Percentiles rank a stretch among this genome's conserved stretches.
These are phyloP conservation scores for Myxozyma vanderwaltii DNA, from an alignment of 805 yeast species.

Conservation along the genomic window DNA sequence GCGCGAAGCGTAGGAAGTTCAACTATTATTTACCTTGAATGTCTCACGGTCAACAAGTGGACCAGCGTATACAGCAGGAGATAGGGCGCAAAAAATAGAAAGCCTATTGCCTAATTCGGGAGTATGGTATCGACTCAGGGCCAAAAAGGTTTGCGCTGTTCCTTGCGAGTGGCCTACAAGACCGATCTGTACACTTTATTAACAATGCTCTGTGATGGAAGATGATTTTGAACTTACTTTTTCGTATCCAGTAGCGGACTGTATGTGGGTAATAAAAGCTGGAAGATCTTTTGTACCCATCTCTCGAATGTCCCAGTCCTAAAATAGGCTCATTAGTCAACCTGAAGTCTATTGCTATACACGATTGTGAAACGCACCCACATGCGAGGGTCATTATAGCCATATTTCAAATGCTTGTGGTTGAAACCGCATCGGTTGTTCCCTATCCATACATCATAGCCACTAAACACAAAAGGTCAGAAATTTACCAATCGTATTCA, in stretches of 20 bases:
- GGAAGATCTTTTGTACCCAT: conserved; percentile 81
- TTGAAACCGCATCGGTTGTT: conserved; percentile 86
- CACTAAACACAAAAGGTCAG: conserved; percentile 40
- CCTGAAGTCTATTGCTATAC: too few relatives aligned
- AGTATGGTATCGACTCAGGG: conserved; percentile 54
- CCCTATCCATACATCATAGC: conserved; percentile 90
- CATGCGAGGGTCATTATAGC: conserved; percentile 53
- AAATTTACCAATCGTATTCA: not conserved
- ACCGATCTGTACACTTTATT: conserved; percentile 52
- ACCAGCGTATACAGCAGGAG: conserved; percentile 94
- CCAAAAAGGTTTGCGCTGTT: conserved; percentile 78
- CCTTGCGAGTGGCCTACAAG: conserved; percentile 91
- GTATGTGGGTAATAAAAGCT: conserved; percentile 64
- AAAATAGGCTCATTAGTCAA: not conserved
- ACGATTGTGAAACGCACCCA: conserved; percentile 52
- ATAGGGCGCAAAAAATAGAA: conserved; percentile 70
- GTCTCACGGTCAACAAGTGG: conserved; percentile 58
- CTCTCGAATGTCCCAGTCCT: conserved; percentile 83
- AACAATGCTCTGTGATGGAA: conserved; percentile 27
- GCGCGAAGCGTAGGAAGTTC: not conserved
- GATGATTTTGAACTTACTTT: conserved; percentile 33
- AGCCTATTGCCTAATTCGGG: conserved; percentile 56
- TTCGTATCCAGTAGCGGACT: conserved; percentile 42
- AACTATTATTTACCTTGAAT: conserved; percentile 32
- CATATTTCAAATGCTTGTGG: conserved; percentile 60